These are phyloP conservation scores for Dalbergia cochinchinensis DNA, from an alignment of 306 rosid species.

Conservation along the genomic window DNA sequence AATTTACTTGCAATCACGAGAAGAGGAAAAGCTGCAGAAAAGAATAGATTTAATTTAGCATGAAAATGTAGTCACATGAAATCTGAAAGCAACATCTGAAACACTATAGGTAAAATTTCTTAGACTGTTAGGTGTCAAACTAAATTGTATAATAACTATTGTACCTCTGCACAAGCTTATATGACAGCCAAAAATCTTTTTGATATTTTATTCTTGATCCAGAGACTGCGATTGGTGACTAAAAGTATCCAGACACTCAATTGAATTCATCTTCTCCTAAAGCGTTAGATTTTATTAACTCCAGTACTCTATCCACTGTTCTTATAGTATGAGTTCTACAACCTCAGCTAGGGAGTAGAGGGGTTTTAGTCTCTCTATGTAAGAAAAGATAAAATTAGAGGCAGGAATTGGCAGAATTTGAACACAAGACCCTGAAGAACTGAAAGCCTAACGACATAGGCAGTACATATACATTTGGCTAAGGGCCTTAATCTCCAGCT, in stretches of 20 bases:
- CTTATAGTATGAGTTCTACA: neutral
- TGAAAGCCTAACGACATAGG: neutral
- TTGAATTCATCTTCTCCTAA: neutral
- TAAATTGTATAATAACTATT: neutral
- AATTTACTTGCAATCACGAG: neutral
- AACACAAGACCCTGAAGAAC: constrained; percentile 19
- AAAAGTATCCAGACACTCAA: constrained; percentile 16
- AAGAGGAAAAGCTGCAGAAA: neutral
- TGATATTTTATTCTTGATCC: neutral
- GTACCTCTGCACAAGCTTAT: constrained; percentile 2
- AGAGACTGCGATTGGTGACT: constrained; percentile 3
- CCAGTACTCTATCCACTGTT: neutral
- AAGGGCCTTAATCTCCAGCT: constrained; percentile 10
- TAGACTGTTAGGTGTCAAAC: neutral
- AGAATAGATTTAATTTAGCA: neutral
- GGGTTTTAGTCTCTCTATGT: neutral
- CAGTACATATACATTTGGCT: neutral
- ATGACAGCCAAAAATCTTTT: neutral
- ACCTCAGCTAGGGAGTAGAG: neutral
- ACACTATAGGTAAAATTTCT: neutral
- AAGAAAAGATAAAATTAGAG: neutral
- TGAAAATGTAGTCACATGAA: neutral
- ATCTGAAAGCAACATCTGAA: neutral
- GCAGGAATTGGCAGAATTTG: neutral
- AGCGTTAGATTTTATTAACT: neutral